These are phyloP conservation scores for Calonectria montana DNA, from an alignment of 2,329 filamentous ascomycete genomes.

Conservation along the genomic window DNA sequence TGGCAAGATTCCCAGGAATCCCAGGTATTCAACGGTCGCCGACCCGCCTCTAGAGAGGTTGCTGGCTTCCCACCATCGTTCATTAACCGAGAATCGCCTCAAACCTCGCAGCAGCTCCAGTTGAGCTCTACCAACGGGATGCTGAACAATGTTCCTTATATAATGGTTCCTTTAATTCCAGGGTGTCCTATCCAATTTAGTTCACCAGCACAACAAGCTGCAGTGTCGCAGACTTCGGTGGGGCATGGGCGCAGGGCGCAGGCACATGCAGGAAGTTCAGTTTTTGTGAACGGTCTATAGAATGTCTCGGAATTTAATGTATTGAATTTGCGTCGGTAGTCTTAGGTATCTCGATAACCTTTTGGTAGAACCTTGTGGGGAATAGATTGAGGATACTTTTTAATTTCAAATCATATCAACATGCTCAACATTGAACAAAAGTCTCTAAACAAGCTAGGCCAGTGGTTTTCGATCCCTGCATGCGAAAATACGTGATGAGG, in stretches of 20 bases:
- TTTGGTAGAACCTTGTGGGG: too few relatives aligned
- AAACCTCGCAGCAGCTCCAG: not conserved
- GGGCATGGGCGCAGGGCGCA: too few relatives aligned
- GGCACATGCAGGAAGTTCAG: not conserved
- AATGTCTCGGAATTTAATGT: not conserved
- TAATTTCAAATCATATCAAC: too few relatives aligned
- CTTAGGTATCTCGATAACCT: too few relatives aligned
- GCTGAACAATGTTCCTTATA: not conserved
- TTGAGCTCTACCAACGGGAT: not conserved
- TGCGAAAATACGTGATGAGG: not conserved
- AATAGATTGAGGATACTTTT: too few relatives aligned
- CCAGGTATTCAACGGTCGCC: not conserved
- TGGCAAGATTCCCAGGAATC: not conserved
- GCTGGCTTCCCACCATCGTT: slow-evolving; percentile 3
- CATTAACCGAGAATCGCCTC: not conserved
- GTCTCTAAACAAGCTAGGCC: too few relatives aligned
- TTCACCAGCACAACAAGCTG: not conserved
- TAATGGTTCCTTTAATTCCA: not conserved
- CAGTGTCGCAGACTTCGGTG: not conserved
- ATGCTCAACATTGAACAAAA: too few relatives aligned
- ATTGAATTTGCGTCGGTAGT: not conserved
- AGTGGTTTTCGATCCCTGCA: too few relatives aligned
- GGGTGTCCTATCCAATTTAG: not conserved
- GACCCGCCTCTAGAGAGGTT: not conserved
- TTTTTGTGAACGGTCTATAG: not conserved